Evolutionary conservation across 371 early-diverging fungal genomes (phyloP), one percentile per base, ranked within the genome.

Genomic region (Rhizopus arrhizus): DNA sequence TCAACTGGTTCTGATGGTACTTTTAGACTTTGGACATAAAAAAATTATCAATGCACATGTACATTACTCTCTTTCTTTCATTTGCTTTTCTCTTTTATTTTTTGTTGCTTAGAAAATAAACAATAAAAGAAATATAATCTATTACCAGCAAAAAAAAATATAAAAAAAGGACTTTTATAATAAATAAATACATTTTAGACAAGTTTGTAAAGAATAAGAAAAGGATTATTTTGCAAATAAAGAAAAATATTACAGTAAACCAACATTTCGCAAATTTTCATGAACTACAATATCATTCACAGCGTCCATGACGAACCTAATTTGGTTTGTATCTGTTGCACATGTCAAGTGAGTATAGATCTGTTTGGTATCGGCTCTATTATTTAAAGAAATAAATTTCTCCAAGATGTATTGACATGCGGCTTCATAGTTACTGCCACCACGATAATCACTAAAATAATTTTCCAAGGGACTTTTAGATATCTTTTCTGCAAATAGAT

Each of bases 1-100:
- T 91, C 91, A 22, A 80, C 83, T 40, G 93, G 91, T 54, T 86
- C 91, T 22, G 91, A 91, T 69, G 85, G 85, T 58, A 81, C 86
- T n/a, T 73, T 91, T 63, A 84, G 89, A 62, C 82, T 91, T 36
- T 92, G 89, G 85, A 88, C 91, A 48, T 91, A 84, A 72, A 49
- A 53, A 38, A 28, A 41, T 4, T 53, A 41, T 28, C 6, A 36
- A 36, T 22, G 22, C 22, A 22, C 22, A 22, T 22, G 22, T 22
- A 22, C 22, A 22, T 22, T 22, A 22, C 22, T 22, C 22, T 22
- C 22, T 22, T 22, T 22, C 22, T 22, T 22, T 2, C 22, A 22
- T 22, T 22, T 22, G 22, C 22, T 22, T 22, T 22, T 22, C 22
- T 22, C 22, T 22, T 22, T 22, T 22, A 22, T 22, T 22, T 22